These are phyloP conservation scores for Endoconidiophora laricicola DNA, from an alignment of 2,329 filamentous ascomycete species.

Conservation along the genomic window DNA sequence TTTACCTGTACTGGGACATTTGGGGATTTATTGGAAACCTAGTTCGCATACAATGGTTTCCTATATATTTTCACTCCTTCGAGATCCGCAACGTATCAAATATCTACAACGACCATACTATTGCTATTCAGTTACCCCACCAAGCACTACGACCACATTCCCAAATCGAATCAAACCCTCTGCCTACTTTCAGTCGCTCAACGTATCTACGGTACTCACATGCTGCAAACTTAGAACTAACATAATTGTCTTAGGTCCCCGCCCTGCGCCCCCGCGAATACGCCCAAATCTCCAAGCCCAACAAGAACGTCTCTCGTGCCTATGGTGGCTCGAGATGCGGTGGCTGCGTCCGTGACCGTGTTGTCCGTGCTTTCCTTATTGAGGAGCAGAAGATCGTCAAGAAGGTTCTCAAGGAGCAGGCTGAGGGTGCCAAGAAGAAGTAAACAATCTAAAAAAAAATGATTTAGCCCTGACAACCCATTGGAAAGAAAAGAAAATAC, in stretches of 20 bases:
- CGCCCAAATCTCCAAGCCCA: slow-evolving; percentile 87
- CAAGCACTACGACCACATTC: not conserved
- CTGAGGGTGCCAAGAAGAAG: slow-evolving; percentile 54
- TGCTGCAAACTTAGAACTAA: not conserved
- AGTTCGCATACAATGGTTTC: too few species aligned
- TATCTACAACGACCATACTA: too few species aligned
- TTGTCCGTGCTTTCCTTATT: slow-evolving; percentile 96
- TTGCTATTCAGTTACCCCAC: too few species aligned
- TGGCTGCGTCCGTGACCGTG: slow-evolving; percentile 95
- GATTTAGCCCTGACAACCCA: slow-evolving; percentile 10
- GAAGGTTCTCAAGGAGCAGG: slow-evolving; percentile 99
- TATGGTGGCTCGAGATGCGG: slow-evolving; percentile 98
- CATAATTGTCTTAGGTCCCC: slow-evolving; percentile 45
- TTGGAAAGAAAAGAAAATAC: slow-evolving; percentile 7
- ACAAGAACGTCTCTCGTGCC: slow-evolving; percentile 98
- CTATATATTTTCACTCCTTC: too few species aligned
- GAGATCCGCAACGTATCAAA: too few species aligned
- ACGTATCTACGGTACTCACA: too few species aligned
- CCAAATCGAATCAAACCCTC: too few species aligned
- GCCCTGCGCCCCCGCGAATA: slow-evolving; percentile 98
- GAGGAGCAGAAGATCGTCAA: slow-evolving; percentile 99
- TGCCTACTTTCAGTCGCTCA: too few species aligned
- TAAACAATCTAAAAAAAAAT: slow-evolving; percentile 32
- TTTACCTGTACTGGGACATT: too few species aligned
- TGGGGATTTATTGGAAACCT: too few species aligned